A percentile compares a stretch with the other conserved stretches of the same genome.
Evolutionary conservation across 805 yeast genomes (phyloP).

Genomic region (Kodamaea laetipori): DNA sequence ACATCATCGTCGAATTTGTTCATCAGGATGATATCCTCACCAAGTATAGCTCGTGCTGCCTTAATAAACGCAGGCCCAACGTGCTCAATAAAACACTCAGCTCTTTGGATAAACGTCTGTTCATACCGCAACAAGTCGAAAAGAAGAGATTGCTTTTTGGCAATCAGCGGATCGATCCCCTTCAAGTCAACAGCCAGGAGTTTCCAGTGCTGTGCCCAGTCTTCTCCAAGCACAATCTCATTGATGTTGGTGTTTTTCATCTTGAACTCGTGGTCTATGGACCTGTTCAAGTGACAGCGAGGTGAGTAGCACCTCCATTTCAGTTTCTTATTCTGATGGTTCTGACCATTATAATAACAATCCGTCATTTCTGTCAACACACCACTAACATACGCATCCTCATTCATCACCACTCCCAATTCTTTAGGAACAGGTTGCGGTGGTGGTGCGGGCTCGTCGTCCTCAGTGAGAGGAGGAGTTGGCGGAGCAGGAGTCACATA

Average conservation of each 20-base stretch:
- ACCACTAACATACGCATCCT: constrained; percentile 33
- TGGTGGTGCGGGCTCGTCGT: neutral
- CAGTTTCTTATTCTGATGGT: constrained; percentile 18
- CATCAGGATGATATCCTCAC: constrained; percentile 22
- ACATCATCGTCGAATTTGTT: constrained; percentile 62
- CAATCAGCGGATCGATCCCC: constrained; percentile 50
- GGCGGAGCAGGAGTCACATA: constrained; percentile 19
- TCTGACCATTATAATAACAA: constrained; percentile 44
- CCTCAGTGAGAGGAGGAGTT: constrained; percentile 1
- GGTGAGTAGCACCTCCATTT: constrained; percentile 34
- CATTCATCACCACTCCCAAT: constrained; percentile 19
- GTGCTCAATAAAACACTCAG: constrained; percentile 58
- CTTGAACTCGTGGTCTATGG: constrained; percentile 28
- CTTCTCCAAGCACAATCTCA: constrained; percentile 39
- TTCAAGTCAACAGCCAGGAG: constrained; percentile 54
- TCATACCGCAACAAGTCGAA: constrained; percentile 76
- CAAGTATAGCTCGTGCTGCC: constrained; percentile 26
- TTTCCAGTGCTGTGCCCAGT: constrained; percentile 72
- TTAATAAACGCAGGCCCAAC: constrained; percentile 45
- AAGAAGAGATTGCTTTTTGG: constrained; percentile 71
- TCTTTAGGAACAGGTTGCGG: constrained; percentile 1
- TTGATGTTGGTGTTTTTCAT: constrained; percentile 23
- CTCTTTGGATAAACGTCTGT: constrained; percentile 66
- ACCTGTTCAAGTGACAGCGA: constrained; percentile 34
- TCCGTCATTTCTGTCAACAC: constrained; percentile 46